Evolutionary conservation across 495 filamentous ascomycete species (phyloP).

Genomic region (Aspergillus indologenus): DNA sequence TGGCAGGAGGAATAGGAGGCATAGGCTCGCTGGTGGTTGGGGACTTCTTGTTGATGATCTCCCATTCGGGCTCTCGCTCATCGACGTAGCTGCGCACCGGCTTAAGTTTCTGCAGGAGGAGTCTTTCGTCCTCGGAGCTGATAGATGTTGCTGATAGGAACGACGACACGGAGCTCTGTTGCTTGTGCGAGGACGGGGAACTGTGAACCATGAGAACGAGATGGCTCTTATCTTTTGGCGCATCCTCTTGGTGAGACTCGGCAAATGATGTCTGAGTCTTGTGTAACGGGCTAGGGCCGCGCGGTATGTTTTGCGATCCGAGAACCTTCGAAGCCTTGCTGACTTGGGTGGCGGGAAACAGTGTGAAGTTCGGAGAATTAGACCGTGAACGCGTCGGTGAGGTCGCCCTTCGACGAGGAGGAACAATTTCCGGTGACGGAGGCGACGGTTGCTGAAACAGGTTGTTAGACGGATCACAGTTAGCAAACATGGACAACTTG

Average conservation of each 20-base stretch:
- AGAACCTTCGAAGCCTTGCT: slow-evolving; percentile 38
- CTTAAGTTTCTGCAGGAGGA: slow-evolving; percentile 18
- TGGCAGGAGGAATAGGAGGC: background rate
- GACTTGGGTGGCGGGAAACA: slow-evolving; percentile 57
- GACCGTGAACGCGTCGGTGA: slow-evolving; percentile 55
- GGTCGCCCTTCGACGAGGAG: slow-evolving; percentile 50
- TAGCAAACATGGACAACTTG: slow-evolving; percentile 11
- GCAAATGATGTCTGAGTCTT: slow-evolving; percentile 11
- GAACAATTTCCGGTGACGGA: slow-evolving; percentile 14
- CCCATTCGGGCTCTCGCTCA: slow-evolving; percentile 23
- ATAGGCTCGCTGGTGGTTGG: background rate
- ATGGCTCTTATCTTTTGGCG: slow-evolving; percentile 10
- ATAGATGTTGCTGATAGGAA: slow-evolving; percentile 20
- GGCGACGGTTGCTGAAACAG: slow-evolving; percentile 1
- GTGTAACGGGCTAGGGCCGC: slow-evolving; percentile 44
- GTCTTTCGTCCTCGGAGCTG: slow-evolving; percentile 19
- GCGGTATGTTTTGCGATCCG: slow-evolving; percentile 34
- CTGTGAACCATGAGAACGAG: slow-evolving; percentile 17
- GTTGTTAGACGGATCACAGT: slow-evolving; percentile 7
- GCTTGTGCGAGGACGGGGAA: slow-evolving; percentile 9
- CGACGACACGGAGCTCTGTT: slow-evolving; percentile 20
- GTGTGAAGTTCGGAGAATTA: slow-evolving; percentile 56
- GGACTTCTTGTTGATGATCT: slow-evolving; percentile 22
- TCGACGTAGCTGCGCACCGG: slow-evolving; percentile 17
- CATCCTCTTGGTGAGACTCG: slow-evolving; percentile 6